Base-by-base conservation (phyloP, 23 red algal species). In the Chondrus crispus region DNA sequence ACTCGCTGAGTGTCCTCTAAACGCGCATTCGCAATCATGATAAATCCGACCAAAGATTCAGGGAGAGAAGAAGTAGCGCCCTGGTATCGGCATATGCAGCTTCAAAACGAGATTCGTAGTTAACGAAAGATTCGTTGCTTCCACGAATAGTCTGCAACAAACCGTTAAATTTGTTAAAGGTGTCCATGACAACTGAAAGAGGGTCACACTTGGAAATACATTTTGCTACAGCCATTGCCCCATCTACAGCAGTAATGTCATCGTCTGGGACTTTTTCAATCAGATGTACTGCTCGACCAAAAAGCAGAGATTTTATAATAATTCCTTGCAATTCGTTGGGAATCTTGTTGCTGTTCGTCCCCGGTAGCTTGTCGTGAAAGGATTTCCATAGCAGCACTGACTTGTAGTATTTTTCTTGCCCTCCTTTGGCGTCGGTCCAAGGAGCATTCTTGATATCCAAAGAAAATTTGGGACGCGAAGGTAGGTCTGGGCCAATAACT, bases 91-190 rank as follows among this genome's bases (percentile, higher is more conserved):
- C n/a, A 64, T 64, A 64, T 57, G 52, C 52, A 76, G 71, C 71
- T 28, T 43, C 71, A 38, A 82, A 82, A n/a, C 78, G 78, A 82
- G 33, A 18, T 82, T 82, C 78, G 42, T 55, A 82, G 52, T 82
- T 82, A 40, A 55, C 55, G 46, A 82, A 82, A 28, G 78, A 53
- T 45, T 82, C 78, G 55, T 50, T 53, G 24, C n/a, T 30, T 20
- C 42, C 51, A 45, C 78, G 78, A n/a, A 32, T 52, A 22, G 46
- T 11, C 24, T 52, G 29, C n/a, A 82, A 38, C 52, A 82, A 82
- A 38, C 24, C 24, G 33, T 28, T 58, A 38, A 82, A 82, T 28
- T 60, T 45, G 28, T 11, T 60, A 51, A 53, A 82, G 48, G 30
- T 38, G 20, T 82, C 48, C 26, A 20, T 41, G 24, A 82, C 51